Evolutionary conservation across 176 grass and related monocot genomes (phyloP).

Genomic region (Typha latifolia): DNA sequence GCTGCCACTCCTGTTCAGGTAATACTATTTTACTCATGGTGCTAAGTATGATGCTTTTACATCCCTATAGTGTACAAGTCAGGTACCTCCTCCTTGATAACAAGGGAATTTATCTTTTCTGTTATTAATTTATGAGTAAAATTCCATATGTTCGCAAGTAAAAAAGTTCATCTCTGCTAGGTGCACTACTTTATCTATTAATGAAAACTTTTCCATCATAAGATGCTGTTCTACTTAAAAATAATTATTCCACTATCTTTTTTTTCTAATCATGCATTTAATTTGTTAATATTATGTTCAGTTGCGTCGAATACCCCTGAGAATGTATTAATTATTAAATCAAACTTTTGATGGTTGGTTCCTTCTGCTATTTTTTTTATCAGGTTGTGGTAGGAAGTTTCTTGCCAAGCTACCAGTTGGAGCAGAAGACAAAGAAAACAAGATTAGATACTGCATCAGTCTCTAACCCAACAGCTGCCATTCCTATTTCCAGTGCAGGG

Average conservation of each 20-base stretch:
- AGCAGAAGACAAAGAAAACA: conserved; percentile 67
- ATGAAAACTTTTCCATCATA: neutral
- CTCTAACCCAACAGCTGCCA: conserved; percentile 4
- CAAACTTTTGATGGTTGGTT: neutral
- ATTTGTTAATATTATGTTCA: too few relatives aligned
- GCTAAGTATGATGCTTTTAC: neutral
- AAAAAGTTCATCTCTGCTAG: neutral
- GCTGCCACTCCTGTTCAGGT: conserved; percentile 86
- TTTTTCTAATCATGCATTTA: too few relatives aligned
- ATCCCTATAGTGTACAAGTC: neutral
- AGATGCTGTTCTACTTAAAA: too few relatives aligned
- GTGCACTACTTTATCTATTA: neutral
- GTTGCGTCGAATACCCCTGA: neutral
- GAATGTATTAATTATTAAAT: neutral
- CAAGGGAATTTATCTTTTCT: neutral
- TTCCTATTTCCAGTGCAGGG: conserved; percentile 53
- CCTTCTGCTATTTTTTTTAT: conserved; percentile 1
- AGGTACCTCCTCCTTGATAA: neutral
- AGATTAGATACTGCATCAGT: conserved; percentile 40
- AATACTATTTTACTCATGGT: conserved; percentile 4
- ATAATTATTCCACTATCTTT: too few relatives aligned
- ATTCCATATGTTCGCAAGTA: neutral
- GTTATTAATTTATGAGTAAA: neutral
- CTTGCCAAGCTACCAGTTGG: conserved; percentile 66
- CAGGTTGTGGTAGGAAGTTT: conserved; percentile 97